phyloP scores from a whole-genome alignment of 805 yeast genomes.

The Metschnikowia rubicola region DNA sequence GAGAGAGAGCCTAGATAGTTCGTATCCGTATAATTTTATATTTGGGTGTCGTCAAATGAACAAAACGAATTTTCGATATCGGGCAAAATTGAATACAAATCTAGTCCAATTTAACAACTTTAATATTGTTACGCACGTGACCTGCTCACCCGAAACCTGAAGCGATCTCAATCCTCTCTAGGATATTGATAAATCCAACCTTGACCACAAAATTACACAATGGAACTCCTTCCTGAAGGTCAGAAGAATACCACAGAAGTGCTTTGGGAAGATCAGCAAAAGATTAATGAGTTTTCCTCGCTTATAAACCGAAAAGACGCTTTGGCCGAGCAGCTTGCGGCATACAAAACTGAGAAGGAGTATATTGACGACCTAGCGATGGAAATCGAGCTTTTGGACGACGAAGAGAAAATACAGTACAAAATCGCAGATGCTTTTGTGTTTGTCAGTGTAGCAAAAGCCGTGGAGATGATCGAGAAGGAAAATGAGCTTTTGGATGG shows the following conservation, averaged over 20 bases:
- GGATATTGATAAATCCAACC: neutral
- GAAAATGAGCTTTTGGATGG: slow-evolving; percentile 54
- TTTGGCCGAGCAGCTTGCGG: slow-evolving; percentile 45
- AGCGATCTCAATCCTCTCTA: neutral
- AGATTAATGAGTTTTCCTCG: slow-evolving; percentile 84
- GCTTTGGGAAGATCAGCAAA: slow-evolving; percentile 80
- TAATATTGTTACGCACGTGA: neutral
- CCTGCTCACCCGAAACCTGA: neutral
- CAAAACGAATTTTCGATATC: too few relatives aligned
- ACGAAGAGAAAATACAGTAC: slow-evolving; percentile 67
- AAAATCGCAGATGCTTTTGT: slow-evolving; percentile 80
- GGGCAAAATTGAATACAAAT: too few relatives aligned
- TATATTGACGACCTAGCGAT: slow-evolving; percentile 80
- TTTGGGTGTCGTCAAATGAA: too few relatives aligned
- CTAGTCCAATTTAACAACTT: too few relatives aligned
- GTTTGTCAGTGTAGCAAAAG: slow-evolving; percentile 62
- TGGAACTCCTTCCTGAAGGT: slow-evolving; percentile 55
- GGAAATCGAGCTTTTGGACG: slow-evolving; percentile 83
- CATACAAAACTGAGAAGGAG: slow-evolving; percentile 68
- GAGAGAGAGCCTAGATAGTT: too few relatives aligned
- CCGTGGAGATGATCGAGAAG: slow-evolving; percentile 61
- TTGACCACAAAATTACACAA: slow-evolving; percentile 9
- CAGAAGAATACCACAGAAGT: slow-evolving; percentile 58
- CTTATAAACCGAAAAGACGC: slow-evolving; percentile 69
- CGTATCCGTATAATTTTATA: too few relatives aligned